Evolutionary conservation across 2,329 filamentous ascomycete species (phyloP), one percentile per base, ranked within the genome.

Genomic region (Calonectria henricotiae): DNA sequence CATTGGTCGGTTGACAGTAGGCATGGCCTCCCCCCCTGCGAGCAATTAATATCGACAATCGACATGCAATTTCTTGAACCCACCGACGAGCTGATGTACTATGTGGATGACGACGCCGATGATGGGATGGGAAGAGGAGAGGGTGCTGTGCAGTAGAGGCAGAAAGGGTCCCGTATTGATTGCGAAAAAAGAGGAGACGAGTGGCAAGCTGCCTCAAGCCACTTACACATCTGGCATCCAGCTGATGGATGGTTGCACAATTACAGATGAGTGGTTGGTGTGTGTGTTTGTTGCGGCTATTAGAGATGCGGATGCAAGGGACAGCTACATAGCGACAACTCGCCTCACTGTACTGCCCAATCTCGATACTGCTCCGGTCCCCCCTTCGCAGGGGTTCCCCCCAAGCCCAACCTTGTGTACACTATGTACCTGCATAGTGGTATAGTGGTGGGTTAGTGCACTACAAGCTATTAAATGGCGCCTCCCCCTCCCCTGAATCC

Each of bases 1-100:
- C 73, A 69, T 69, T 63, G 68, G 68, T 73, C 61, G 44, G 62
- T 65, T 67, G 60, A 30, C 64, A 71, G 71, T 60, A 63, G 70
- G 70, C 69, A 74, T 71, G 62, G 71, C 69, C 27, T 20, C 20
- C 27, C 69, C 71, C 75, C 76, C 73, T 76, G 76, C 72, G 68
- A 67, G 76, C 69, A 71, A 70, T 77, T 76, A 69, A 70, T 76
- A 51, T 75, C 69, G 51, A 65, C 71, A 70, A 71, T 71, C 73
- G 63, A 71, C 70, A 49, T 66, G 69, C 69, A 77, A 77, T 77
- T 74, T 77, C 76, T 74, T 49, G 71, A 76, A 70, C 62, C 76
- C 75, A 77, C 72, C 70, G 68, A 60, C 68, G 47, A 32, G 63
- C 62, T 58, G 68, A 64, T 63, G 63, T 54, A 32, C 58, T 60